These are phyloP conservation scores for Triticum aestivum DNA, from an alignment of 176 grass and related monocot genomes.

Conservation along the genomic window IWGSC_CS_RefSeq_v2.1 NC_057805.1:63219385-63219884, in stretches of 20 bases:
- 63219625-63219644: constrained; percentile 39
- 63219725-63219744: not conserved
- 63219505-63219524: constrained; percentile 63
- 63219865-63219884: constrained; percentile 62
- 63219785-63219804: constrained; percentile 58
- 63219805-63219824: constrained; percentile 36
- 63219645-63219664: constrained; percentile 65
- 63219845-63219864: constrained; percentile 79
- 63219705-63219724: constrained; percentile 24
- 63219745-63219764: constrained; percentile 41
- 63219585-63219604: constrained; percentile 62
- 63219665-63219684: constrained; percentile 65
- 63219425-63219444: not conserved
- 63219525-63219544: constrained; percentile 43
- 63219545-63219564: not conserved
- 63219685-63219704: constrained; percentile 50
- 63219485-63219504: constrained; percentile 69
- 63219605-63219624: constrained; percentile 39
- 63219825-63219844: constrained; percentile 62
- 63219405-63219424: constrained; percentile 13
- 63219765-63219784: constrained; percentile 47
- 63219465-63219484: constrained; percentile 68
- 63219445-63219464: constrained; percentile 54
- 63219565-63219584: constrained; percentile 10
- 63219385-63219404: constrained; percentile 51